Evolutionary conservation across 805 yeast species (phyloP), one percentile per base, ranked within the genome.

Genomic region (Jamesozyma piceae): DNA sequence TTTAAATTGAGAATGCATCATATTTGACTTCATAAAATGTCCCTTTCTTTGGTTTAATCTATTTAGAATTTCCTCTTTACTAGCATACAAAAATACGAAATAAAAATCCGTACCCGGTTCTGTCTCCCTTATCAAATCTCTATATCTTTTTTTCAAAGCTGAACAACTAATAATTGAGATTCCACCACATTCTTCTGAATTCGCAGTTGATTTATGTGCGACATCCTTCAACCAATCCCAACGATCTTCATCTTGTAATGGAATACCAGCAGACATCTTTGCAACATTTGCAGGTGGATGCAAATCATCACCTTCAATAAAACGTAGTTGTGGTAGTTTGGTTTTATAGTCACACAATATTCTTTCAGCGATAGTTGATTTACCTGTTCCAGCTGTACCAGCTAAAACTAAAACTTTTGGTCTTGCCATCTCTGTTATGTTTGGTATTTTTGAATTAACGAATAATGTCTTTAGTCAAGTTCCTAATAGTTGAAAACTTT

Each of bases 361-460:
- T 10, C 61, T 54, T 13, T 65, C 65, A 0, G 85, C 95, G 18
- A 83, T 74, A 2, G 96, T 85, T 19, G 94, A 72, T 60, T 92
- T 92, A 1, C 98, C 98, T 2, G 95, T 83, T 8, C 97, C 97
- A 0, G 96, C 89, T 0, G 97, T 95, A 0, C 98, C 98, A 11
- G 95, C 96, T 8, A 90, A 77, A 2, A 88, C 78, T 26, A 77
- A 61, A 2, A 78, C 75, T 37, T 54, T 53, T 33, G 38, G 34
- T 26, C 32, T 44, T 15, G 27, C 43, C 49, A 19, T 48, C 13
- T 28, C n/a, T n/a, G n/a, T n/a, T n/a, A n/a, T n/a, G n/a, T n/a
- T n/a, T n/a, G n/a, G n/a, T n/a, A n/a, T n/a, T n/a, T n/a, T n/a
- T n/a, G n/a, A n/a, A n/a, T n/a, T n/a, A n/a, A n/a, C n/a, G n/a